Evolutionary conservation across 768 basidiomycete genomes (phyloP).

Genomic region (Leccinum variicolor): DNA sequence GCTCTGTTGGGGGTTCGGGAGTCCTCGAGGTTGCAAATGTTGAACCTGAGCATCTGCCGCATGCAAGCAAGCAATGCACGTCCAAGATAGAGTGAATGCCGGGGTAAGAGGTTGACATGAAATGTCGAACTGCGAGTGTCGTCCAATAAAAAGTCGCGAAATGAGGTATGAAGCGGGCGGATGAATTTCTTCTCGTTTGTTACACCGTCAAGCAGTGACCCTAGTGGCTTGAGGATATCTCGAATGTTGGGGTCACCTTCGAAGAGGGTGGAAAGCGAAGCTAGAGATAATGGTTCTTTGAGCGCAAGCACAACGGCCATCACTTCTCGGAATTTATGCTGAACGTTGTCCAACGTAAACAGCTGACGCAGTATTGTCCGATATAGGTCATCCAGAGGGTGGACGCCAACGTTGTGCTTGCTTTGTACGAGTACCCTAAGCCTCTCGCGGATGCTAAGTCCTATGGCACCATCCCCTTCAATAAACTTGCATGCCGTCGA

Average conservation of each 20-base stretch:
- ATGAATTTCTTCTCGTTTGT: slow-evolving; percentile 18
- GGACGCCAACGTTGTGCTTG: background rate
- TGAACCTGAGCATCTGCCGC: slow-evolving; percentile 34
- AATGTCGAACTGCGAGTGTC: slow-evolving; percentile 21
- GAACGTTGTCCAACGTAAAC: slow-evolving; percentile 5
- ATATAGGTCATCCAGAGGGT: slow-evolving; percentile 20
- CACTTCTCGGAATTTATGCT: slow-evolving; percentile 17
- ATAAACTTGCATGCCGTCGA: slow-evolving; percentile 29
- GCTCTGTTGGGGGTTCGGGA: slow-evolving; percentile 32
- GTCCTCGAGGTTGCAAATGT: slow-evolving; percentile 36
- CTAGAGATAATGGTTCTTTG: slow-evolving; percentile 18
- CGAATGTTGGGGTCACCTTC: slow-evolving; percentile 2
- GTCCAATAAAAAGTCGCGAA: slow-evolving; percentile 32
- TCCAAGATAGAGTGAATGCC: slow-evolving; percentile 20
- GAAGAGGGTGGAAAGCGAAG: slow-evolving; percentile 14
- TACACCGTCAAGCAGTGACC: slow-evolving; percentile 22
- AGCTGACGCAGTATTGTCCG: slow-evolving; percentile 17
- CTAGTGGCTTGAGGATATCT: slow-evolving; percentile 18
- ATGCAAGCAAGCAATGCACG: slow-evolving; percentile 29
- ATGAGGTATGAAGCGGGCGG: slow-evolving; percentile 34
- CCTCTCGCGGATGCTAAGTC: slow-evolving; percentile 10
- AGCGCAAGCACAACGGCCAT: slow-evolving; percentile 18
- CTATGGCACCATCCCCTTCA: slow-evolving; percentile 16
- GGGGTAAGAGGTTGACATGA: slow-evolving; percentile 11
- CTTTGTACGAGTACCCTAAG: slow-evolving; percentile 10